phyloP scores from a whole-genome alignment of 164 flowering plant species.

The Protea cynaroides region DNA sequence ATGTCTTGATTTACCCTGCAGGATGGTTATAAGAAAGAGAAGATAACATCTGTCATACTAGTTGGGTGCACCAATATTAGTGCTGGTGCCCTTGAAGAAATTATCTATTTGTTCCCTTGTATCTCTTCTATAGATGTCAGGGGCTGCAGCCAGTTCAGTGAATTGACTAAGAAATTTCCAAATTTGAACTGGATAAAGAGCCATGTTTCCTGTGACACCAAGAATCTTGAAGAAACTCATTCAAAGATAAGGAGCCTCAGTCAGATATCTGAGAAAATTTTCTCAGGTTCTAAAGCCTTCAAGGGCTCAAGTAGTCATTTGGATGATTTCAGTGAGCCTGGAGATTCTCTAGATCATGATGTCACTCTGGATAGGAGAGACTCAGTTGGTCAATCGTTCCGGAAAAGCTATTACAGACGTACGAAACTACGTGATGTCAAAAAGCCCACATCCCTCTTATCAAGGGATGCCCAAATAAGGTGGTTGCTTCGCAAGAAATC shows the following conservation, averaged over 20 bases:
- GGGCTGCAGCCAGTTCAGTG: constrained; percentile 77
- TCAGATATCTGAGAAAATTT: constrained; percentile 46
- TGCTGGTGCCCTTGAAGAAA: constrained; percentile 53
- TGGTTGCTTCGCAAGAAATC: constrained; percentile 68
- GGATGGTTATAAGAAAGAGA: constrained; percentile 66
- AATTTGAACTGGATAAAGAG: constrained; percentile 61
- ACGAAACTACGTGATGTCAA: constrained; percentile 77
- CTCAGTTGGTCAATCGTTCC: constrained; percentile 54
- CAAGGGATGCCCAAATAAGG: constrained; percentile 89
- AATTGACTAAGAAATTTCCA: constrained; percentile 44
- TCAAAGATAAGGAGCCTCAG: constrained; percentile 53
- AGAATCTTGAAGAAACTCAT: constrained; percentile 32
- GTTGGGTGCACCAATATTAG: constrained; percentile 70
- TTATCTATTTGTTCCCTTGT: constrained; percentile 53
- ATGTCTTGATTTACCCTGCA: constrained; percentile 36
- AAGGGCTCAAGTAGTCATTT: constrained; percentile 32
- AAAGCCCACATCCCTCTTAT: constrained; percentile 64
- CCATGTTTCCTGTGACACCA: constrained; percentile 18
- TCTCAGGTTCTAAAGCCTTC: constrained; percentile 22
- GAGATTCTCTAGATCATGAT: constrained; percentile 44
- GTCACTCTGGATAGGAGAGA: constrained; percentile 42
- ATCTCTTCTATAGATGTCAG: constrained; percentile 62
- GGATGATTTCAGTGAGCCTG: constrained; percentile 59
- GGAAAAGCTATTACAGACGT: constrained; percentile 64
- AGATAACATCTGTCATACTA: constrained; percentile 54